Evolutionary conservation across 306 rosid species (phyloP), one percentile per base, ranked within the genome.

Genomic region (Cucurbita moschata): DNA sequence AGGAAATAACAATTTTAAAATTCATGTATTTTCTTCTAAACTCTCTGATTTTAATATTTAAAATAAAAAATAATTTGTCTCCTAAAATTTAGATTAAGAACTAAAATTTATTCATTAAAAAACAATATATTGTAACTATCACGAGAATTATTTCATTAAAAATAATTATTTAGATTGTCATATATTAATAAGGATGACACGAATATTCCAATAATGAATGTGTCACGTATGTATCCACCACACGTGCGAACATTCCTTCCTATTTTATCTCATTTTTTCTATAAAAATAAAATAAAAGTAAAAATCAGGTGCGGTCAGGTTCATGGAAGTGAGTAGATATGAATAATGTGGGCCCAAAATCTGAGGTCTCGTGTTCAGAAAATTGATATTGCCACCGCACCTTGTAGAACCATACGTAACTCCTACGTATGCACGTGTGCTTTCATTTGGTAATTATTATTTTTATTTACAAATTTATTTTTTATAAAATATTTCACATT

Each of bases 361-460:
- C 16, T 64, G 37, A 64, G 13, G 26, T 39, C 68, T 61, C 51
- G 71, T 19, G 72, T 46, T 46, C 19, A 6, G 37, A 18, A 47
- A 44, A 42, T 65, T 64, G 16, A 65, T 39, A 63, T 9, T 42
- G 55, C 72, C 38, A 66, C 72, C 39, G 38, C 72, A 10, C 54
- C 53, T 43, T 66, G 51, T 40, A 66, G 11, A 11, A 10, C 35
- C 37, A 19, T 67, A 67, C 72, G 39, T 44, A 67, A 46, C 42
- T 21, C 51, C 35, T 64, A 64, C 72, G 72, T 19, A 44, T 67
- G 55, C 72, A 67, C 72, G 72, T 67, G 72, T 67, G 72, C 55
- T 67, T 67, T 67, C 54, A 67, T 67, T 67, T 67, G 7, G 16
- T 64, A 8, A 44, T 66, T 6, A 67, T 67, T 67, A 44, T 42